Base-by-base conservation (phyloP, 768 basidiomycete species). In the Dendrothele bispora region DNA sequence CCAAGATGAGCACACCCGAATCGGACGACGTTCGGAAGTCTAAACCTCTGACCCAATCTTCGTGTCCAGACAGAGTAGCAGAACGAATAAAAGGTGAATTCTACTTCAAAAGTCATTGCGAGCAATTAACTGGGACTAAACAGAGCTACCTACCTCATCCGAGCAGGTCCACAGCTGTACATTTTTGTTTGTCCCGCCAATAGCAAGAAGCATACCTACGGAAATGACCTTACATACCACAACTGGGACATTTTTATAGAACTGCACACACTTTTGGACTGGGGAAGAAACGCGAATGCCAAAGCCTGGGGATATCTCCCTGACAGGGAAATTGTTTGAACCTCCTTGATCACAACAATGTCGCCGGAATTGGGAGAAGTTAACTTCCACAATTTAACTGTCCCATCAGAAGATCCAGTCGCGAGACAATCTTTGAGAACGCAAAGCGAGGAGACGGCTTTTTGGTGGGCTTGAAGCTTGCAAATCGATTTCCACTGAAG, bases 31-130 rank as follows among this genome's bases (percentile, higher is more conserved):
- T 35, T 37, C 72, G 72, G 63, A 98, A 93, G 2, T 84, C 77
- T 29, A 98, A 78, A 50, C 83, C 75, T 44, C 88, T 83, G 45
- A 98, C 78, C 97, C 97, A 99, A 59, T 99, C 95, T 73, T 97
- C 91, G 59, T 99, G 97, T 2, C 97, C 97, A 11, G 79, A 68
- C 39, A 91, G 71, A 0, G 71, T 67, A 3, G 80, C 79, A 17
- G 82, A 79, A 45, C 68, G 73, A 12, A 83, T 71, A 60, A 85
- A 88, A 86, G 86, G 25, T 25, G 36, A 22, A 28, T 47, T 24
- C 7, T 29, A 44, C 27, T 27, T 38, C 12, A 37, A 39, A 45
- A 36, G 26, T 26, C 27, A 37, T 27, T 15, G 20, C 6, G n/a
- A n/a, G n/a, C n/a, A n/a, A n/a, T n/a, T n/a, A n/a, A n/a, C n/a